Evolutionary conservation across 129 eudicot species (phyloP).

Genomic region (Logfia minima): DNA sequence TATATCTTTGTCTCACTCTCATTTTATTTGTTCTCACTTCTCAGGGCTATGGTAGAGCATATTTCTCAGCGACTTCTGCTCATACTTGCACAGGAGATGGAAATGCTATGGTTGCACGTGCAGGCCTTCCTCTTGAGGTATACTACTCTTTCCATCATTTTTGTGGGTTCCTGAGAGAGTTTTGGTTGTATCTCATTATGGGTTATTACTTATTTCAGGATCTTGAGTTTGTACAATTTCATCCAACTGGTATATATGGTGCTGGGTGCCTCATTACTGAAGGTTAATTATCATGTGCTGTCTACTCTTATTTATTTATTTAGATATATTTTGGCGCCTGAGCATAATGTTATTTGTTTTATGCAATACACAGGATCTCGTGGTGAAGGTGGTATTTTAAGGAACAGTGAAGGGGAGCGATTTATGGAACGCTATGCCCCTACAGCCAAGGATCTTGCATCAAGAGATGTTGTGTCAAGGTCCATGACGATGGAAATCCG

Average conservation of each 20-base stretch:
- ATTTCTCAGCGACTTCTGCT: constrained; percentile 98
- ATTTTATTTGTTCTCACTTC: not conserved
- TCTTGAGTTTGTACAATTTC: constrained; percentile 97
- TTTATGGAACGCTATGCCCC: constrained; percentile 99
- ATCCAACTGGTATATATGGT: constrained; percentile 97
- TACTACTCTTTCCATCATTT: constrained; percentile 40
- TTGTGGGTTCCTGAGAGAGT: not conserved
- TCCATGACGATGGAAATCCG: constrained; percentile 99
- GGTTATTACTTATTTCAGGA: constrained; percentile 51
- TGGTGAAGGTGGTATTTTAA: constrained; percentile 95
- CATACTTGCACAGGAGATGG: constrained; percentile 99
- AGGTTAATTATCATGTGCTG: constrained; percentile 47
- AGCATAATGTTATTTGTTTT: not conserved
- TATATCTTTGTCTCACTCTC: constrained; percentile 13
- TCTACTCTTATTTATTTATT: not conserved
- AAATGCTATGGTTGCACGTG: constrained; percentile 99
- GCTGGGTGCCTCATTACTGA: constrained; percentile 99
- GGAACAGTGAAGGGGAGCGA: constrained; percentile 96
- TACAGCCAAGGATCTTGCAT: constrained; percentile 98
- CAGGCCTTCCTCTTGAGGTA: constrained; percentile 97
- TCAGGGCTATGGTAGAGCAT: constrained; percentile 93
- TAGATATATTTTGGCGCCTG: not conserved
- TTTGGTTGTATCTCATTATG: constrained; percentile 7
- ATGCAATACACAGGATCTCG: constrained; percentile 67
- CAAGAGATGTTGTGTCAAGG: constrained; percentile 96